phyloP scores from a whole-genome alignment of 768 basidiomycete genomes.

The Boletus eberwhitei region DNA sequence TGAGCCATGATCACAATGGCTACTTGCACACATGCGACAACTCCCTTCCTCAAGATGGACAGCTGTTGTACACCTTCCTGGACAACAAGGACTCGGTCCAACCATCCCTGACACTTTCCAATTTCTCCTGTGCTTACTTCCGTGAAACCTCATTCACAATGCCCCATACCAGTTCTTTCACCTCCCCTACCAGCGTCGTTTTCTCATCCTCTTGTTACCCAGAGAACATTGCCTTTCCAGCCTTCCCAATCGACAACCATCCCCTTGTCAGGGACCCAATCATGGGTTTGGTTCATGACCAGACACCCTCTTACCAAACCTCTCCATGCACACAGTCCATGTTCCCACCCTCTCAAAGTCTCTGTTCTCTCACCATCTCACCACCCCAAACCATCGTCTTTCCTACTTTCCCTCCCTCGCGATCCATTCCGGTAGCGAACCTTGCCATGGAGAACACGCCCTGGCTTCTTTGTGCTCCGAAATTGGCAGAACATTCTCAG shows the following conservation, averaged over 20 bases:
- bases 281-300: not conserved
- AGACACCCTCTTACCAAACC: slow-evolving; percentile 1
- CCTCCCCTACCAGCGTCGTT: slow-evolving; percentile 19
- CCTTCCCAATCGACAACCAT: slow-evolving; percentile 19
- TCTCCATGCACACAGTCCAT: not conserved
- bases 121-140: slow-evolving; percentile 25
- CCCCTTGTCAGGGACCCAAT: not conserved
- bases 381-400: slow-evolving; percentile 5
- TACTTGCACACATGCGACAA: slow-evolving; percentile 15
- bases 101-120: slow-evolving; percentile 29
- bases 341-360: slow-evolving; percentile 8
- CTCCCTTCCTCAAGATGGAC: slow-evolving; percentile 12
- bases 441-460: not conserved
- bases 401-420: slow-evolving; percentile 6
- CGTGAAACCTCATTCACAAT: slow-evolving; percentile 28
- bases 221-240: slow-evolving; percentile 25
- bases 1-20: slow-evolving; percentile 19
- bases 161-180: slow-evolving; percentile 17
- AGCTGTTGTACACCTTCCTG: slow-evolving; percentile 6
- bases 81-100: slow-evolving; percentile 27
- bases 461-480: slow-evolving; percentile 3
- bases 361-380: not conserved
- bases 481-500: slow-evolving; percentile 9
- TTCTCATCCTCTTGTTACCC: slow-evolving; percentile 21
- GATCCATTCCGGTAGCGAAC: not conserved